A percentile compares a stretch with the other conserved stretches of the same genome.
These are phyloP conservation scores for Brassica rapa DNA, from an alignment of 345 rosid species.

Conservation along the genomic window DNA sequence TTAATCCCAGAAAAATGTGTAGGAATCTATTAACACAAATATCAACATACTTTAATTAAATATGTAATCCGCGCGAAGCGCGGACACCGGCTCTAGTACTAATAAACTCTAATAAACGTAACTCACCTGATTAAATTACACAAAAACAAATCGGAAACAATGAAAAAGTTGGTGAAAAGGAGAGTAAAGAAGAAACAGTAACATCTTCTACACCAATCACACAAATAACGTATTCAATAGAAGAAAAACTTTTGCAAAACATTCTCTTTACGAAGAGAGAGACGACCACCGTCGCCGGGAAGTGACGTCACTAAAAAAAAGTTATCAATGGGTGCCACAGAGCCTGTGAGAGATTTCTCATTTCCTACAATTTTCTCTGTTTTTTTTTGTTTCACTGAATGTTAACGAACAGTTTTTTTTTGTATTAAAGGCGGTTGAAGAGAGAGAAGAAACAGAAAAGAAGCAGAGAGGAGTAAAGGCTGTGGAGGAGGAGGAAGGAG, in stretches of 20 bases:
- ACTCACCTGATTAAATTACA: constrained; percentile 1
- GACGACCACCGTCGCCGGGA: constrained; percentile 43
- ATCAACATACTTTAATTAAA: too few relatives aligned
- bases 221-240: constrained; percentile 27
- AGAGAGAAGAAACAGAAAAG: constrained; percentile 44
- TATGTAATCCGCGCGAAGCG: too few relatives aligned
- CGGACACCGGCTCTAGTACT: too few relatives aligned
- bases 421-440: constrained; percentile 41
- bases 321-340: constrained; percentile 53
- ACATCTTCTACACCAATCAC: constrained; percentile 28
- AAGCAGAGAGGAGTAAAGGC: constrained; percentile 39
- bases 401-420: neutral
- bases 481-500: constrained; percentile 39
- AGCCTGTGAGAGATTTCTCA: constrained; percentile 45
- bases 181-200: constrained; percentile 18
- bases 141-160: neutral
- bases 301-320: constrained; percentile 40
- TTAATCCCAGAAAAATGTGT: too few relatives aligned
- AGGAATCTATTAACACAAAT: too few relatives aligned
- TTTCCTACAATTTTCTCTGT: neutral
- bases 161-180: constrained; percentile 3
- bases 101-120: neutral
- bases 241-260: constrained; percentile 29
- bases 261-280: constrained; percentile 20
- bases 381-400: neutral